phyloP scores from a whole-genome alignment of 1,284 basidiomycete genomes.

The Sporisorium scitamineum region DNA sequence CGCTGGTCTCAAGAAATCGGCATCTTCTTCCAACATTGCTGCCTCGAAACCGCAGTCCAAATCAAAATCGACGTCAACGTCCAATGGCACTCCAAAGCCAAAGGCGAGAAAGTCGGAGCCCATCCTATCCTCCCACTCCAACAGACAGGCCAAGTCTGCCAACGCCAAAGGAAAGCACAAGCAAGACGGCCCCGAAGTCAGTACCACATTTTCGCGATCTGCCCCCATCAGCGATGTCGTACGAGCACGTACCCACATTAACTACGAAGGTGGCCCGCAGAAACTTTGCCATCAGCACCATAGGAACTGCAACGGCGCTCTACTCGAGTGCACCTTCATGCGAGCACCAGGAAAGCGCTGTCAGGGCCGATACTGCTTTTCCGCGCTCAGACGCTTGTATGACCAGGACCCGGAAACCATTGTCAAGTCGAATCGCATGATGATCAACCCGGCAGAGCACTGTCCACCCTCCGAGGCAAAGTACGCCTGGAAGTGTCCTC shows the following conservation, averaged over 20 bases:
- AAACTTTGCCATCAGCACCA: constrained; percentile 51
- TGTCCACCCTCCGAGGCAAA: constrained; percentile 44
- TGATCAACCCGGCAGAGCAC: constrained; percentile 44
- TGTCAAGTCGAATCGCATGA: constrained; percentile 44
- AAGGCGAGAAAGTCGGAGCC: constrained; percentile 35
- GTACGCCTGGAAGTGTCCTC: constrained; percentile 53
- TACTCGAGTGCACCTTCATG: constrained; percentile 52
- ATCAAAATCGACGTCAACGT: not conserved
- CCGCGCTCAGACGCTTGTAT: constrained; percentile 41
- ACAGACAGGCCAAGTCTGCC: not conserved
- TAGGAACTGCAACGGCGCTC: constrained; percentile 36
- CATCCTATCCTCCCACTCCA: constrained; percentile 1
- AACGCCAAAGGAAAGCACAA: constrained; percentile 24
- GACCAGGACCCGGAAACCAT: constrained; percentile 43
- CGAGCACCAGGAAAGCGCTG: constrained; percentile 45
- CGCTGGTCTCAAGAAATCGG: constrained; percentile 13
- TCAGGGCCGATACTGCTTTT: constrained; percentile 41
- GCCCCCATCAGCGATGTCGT: constrained; percentile 28
- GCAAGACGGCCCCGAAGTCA: not conserved
- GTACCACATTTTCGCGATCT: constrained; percentile 11
- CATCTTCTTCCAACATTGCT: constrained; percentile 22
- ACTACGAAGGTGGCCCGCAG: constrained; percentile 13
- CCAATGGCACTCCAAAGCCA: constrained; percentile 15
- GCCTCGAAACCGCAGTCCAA: not conserved
- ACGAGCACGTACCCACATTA: constrained; percentile 42